Conservation (phyloP, 257 asterid genomes). For the Gentiana macrophylla region DNA sequence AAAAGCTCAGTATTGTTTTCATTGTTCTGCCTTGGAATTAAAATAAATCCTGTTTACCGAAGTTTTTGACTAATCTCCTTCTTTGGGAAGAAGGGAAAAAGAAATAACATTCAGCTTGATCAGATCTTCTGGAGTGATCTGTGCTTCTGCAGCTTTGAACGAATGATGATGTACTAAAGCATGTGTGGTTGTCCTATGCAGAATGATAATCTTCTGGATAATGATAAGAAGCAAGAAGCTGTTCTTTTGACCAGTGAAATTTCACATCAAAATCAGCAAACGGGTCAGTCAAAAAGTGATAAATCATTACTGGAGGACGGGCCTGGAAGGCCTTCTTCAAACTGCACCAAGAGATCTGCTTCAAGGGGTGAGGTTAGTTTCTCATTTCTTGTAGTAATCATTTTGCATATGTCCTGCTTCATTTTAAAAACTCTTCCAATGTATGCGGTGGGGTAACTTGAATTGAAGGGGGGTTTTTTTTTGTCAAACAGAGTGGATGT, state of each 20-base stretch:
- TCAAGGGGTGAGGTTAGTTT: slow-evolving; percentile 54
- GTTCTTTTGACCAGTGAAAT: slow-evolving; percentile 28
- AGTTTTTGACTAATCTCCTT: background rate
- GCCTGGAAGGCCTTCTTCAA: slow-evolving; percentile 16
- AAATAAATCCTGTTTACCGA: slow-evolving; percentile 1
- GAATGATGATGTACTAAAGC: too few relatives aligned
- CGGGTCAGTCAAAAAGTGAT: slow-evolving; percentile 7
- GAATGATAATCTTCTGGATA: slow-evolving; percentile 28
- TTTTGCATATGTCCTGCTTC: too few relatives aligned
- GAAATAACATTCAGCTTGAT: too few relatives aligned
- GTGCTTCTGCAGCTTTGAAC: too few relatives aligned
- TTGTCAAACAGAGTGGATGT: too few relatives aligned
- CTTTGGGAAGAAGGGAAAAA: background rate
- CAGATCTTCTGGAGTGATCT: too few relatives aligned
- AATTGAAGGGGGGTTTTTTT: too few relatives aligned
- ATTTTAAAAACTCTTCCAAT: too few relatives aligned
- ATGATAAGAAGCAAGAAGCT: slow-evolving; percentile 35
- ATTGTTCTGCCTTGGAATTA: background rate
- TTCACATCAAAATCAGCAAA: slow-evolving; percentile 19
- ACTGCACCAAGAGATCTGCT: slow-evolving; percentile 31
- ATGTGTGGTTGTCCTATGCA: slow-evolving; percentile 11
- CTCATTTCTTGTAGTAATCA: background rate
- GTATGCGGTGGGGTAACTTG: too few relatives aligned
- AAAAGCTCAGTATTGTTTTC: background rate
- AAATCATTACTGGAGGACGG: slow-evolving; percentile 10